Conservation (phyloP, 2,329 filamentous ascomycete species). For the Ophiostoma sp. region DNA sequence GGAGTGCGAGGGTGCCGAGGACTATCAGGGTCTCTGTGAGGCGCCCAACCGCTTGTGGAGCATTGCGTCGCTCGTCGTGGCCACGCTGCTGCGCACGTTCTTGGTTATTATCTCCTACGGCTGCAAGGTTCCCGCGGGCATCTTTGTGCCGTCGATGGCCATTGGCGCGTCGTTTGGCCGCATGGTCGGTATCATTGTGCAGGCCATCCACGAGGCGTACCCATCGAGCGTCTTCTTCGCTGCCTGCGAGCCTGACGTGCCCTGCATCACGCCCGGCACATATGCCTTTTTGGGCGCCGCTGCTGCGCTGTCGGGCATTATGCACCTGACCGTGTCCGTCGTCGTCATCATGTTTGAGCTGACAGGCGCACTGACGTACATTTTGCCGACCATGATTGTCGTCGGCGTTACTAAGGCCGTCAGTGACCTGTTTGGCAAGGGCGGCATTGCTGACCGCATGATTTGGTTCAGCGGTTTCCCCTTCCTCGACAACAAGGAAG, state of each 20-base stretch:
- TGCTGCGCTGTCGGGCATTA: constrained; percentile 89
- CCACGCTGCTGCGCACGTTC: constrained; percentile 76
- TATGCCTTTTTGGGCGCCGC: constrained; percentile 95
- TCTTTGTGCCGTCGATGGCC: constrained; percentile 98
- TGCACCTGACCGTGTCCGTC: constrained; percentile 96
- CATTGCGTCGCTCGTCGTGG: constrained; percentile 73
- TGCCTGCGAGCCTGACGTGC: constrained; percentile 83
- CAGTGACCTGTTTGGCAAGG: constrained; percentile 86
- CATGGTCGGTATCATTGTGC: constrained; percentile 90
- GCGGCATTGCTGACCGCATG: constrained; percentile 95
- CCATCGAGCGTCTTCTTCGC: constrained; percentile 83
- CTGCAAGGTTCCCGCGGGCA: constrained; percentile 95
- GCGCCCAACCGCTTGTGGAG: constrained; percentile 72
- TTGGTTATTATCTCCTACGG: constrained; percentile 96
- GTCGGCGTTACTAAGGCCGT: constrained; percentile 96
- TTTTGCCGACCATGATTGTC: constrained; percentile 97
- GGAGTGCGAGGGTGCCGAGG: constrained; percentile 85
- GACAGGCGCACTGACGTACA: constrained; percentile 95
- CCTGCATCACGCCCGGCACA: constrained; percentile 95
- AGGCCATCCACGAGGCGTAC: constrained; percentile 81
- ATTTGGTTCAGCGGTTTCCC: constrained; percentile 99
- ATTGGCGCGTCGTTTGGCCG: constrained; percentile 92
- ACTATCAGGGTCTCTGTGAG: constrained; percentile 89
- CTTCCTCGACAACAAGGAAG: constrained; percentile 95
- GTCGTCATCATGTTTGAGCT: constrained; percentile 99